phyloP scores from a whole-genome alignment of 139 green algal species.

The Chlamydomonas sp. region DNA sequence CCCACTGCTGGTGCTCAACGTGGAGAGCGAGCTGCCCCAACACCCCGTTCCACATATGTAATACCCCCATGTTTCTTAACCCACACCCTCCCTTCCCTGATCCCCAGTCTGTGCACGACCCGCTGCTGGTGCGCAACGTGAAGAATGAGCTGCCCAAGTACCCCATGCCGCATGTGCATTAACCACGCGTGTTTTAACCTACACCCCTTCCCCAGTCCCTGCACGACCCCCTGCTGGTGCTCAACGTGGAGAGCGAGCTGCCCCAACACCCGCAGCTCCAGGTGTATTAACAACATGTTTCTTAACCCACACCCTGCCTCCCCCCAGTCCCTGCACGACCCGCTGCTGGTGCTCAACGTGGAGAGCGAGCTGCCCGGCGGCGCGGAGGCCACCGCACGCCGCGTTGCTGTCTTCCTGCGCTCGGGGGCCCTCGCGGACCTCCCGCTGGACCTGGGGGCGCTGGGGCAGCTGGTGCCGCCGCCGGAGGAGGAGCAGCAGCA shows the following conservation, averaged over 20 bases:
- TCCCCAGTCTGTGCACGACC: too few relatives aligned
- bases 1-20: constrained; percentile 82
- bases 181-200: neutral
- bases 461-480: neutral
- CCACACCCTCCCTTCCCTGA: neutral
- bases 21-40: constrained; percentile 66
- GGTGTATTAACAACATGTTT: neutral
- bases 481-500: too few relatives aligned
- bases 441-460: constrained; percentile 5
- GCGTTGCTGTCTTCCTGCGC: constrained; percentile 31
- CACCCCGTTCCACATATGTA: too few relatives aligned
- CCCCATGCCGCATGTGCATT: too few relatives aligned
- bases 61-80: neutral
- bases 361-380: constrained; percentile 75
- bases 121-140: too few relatives aligned
- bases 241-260: constrained; percentile 78
- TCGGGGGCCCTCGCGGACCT: neutral
- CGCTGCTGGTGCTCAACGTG: constrained; percentile 85
- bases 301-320: neutral
- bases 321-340: constrained; percentile 86
- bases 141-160: too few relatives aligned
- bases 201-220: constrained; percentile 57
- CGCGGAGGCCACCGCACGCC: constrained; percentile 27
- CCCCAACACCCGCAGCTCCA: neutral
- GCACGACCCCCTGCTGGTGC: constrained; percentile 88